A percentile compares a stretch with the other conserved stretches of the same genome.
These are phyloP conservation scores for Aspergillus latus DNA, from an alignment of 2,329 filamentous ascomycete species.

Conservation along the genomic window DNA sequence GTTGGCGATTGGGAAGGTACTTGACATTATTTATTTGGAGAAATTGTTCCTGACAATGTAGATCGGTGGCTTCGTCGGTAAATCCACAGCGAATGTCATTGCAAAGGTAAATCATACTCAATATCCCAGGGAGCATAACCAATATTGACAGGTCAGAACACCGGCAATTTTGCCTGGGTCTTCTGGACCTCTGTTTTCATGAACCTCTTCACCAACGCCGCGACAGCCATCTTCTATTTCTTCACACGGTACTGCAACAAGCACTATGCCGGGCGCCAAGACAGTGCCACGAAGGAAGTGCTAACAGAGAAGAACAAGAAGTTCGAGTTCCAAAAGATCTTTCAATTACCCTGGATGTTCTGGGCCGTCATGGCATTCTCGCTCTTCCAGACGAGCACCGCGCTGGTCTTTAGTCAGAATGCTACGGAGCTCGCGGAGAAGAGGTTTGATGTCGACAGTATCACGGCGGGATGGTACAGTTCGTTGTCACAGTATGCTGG, in stretches of 20 bases:
- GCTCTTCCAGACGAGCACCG: slow-evolving; percentile 59
- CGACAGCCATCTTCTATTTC: slow-evolving; percentile 55
- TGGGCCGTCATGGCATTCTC: slow-evolving; percentile 59
- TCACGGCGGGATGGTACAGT: slow-evolving; percentile 62
- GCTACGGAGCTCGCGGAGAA: slow-evolving; percentile 62
- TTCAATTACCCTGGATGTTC: slow-evolving; percentile 60
- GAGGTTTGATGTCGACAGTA: slow-evolving; percentile 55
- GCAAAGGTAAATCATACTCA: slow-evolving; percentile 36
- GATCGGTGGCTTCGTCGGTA: slow-evolving; percentile 61
- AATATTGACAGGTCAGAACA: slow-evolving; percentile 27
- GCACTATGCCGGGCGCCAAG: slow-evolving; percentile 49
- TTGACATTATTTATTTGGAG: no score
- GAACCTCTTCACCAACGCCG: slow-evolving; percentile 62
- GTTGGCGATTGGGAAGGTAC: slow-evolving; percentile 56
- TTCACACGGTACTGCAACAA: slow-evolving; percentile 55
- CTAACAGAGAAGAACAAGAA: slow-evolving; percentile 62
- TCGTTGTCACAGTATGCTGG: slow-evolving; percentile 56
- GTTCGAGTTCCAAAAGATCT: slow-evolving; percentile 56
- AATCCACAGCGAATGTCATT: slow-evolving; percentile 61
- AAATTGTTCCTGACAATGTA: not conserved
- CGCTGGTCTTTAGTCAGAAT: slow-evolving; percentile 56
- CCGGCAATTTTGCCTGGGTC: slow-evolving; percentile 61
- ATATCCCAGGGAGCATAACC: no score
- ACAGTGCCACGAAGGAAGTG: slow-evolving; percentile 59
- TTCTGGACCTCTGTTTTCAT: slow-evolving; percentile 66